Percentiles rank a stretch among this genome's conserved stretches.
Evolutionary conservation across 2,329 filamentous ascomycete species (phyloP).

Genomic region (Cordyceps militaris): DNA sequence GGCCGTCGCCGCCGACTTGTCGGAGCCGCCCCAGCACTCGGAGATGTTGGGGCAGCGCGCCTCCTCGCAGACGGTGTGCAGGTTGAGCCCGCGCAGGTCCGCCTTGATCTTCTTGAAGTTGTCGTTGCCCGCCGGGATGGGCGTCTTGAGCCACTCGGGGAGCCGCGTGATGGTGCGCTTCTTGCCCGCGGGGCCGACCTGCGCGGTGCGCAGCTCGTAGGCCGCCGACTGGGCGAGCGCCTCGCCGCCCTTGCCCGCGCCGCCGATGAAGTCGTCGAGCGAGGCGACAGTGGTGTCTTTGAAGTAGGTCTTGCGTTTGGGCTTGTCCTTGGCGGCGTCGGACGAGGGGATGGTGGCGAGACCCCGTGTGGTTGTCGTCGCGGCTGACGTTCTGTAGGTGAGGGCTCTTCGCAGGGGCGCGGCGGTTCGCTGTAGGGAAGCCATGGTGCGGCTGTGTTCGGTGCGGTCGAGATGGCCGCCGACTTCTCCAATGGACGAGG

Average conservation of each 20-base stretch:
- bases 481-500: neutral
- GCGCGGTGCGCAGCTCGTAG: constrained; percentile 53
- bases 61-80: constrained; percentile 97
- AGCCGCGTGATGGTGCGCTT: constrained; percentile 65
- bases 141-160: constrained; percentile 92
- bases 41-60: constrained; percentile 95
- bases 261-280: constrained; percentile 50
- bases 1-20: constrained; percentile 85
- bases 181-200: constrained; percentile 56
- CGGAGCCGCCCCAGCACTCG: constrained; percentile 91
- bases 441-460: constrained; percentile 23
- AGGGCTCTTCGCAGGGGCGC: constrained; percentile 37
- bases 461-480: neutral
- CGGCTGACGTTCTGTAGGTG: constrained; percentile 21
- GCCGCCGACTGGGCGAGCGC: constrained; percentile 44
- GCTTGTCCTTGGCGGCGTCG: constrained; percentile 21
- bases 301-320: constrained; percentile 45
- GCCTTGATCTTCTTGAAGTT: constrained; percentile 95
- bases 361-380: constrained; percentile 24
- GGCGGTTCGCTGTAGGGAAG: constrained; percentile 35
- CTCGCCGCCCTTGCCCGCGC: constrained; percentile 22
- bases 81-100: constrained; percentile 77
- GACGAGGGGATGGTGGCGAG: constrained; percentile 41
- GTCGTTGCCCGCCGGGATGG: constrained; percentile 70
- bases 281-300: constrained; percentile 51